phyloP scores from a whole-genome alignment of 208 protist genomes.

The Acanthamoeba triangularis region DNA sequence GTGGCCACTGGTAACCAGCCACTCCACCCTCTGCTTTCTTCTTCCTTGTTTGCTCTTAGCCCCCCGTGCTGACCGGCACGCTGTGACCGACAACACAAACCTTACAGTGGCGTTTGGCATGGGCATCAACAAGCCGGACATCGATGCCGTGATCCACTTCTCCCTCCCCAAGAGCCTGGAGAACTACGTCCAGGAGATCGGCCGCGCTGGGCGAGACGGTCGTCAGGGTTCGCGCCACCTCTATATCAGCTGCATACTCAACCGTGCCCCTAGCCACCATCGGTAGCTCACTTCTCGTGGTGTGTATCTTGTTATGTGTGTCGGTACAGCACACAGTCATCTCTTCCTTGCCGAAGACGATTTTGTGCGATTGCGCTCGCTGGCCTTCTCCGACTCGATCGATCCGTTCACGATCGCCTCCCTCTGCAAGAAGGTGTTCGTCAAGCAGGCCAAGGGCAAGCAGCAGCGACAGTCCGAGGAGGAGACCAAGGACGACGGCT shows the following conservation, averaged over 20 bases:
- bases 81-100: background rate
- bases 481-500: background rate
- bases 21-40: background rate
- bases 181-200: slow-evolving; percentile 87
- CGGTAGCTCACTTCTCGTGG: background rate
- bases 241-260: background rate
- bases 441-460: background rate
- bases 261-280: too few relatives aligned
- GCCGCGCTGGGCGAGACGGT: slow-evolving; percentile 86
- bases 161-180: slow-evolving; percentile 81
- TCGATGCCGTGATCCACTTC: slow-evolving; percentile 84
- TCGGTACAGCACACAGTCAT: slow-evolving; percentile 72
- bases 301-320: background rate
- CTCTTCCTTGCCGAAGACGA: slow-evolving; percentile 73
- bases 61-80: background rate
- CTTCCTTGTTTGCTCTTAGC: too few relatives aligned
- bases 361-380: slow-evolving; percentile 69
- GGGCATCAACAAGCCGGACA: slow-evolving; percentile 84
- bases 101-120: slow-evolving; percentile 66
- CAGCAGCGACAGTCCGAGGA: background rate
- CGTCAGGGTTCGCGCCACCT: background rate
- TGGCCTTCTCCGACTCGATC: slow-evolving; percentile 53
- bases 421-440: slow-evolving; percentile 15
- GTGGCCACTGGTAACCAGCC: slow-evolving; percentile 34
- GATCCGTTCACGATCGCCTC: background rate